Evolutionary conservation across 1,139 yeast species (phyloP).

Genomic region (Geotrichum carabidarum): DNA sequence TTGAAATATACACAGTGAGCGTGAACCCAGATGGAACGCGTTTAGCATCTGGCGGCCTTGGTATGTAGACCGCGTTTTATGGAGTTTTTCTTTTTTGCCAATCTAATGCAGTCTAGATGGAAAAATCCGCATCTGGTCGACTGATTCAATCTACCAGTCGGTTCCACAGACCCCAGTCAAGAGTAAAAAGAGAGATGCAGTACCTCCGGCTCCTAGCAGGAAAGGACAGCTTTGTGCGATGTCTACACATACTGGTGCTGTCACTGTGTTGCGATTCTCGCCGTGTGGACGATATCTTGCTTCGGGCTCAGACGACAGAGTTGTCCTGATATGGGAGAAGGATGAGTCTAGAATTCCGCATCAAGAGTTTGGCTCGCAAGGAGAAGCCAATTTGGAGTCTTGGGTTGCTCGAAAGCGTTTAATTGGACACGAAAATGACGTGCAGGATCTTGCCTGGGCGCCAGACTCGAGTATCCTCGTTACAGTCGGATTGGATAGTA

Average conservation of each 20-base stretch:
- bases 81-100: not conserved
- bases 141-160: constrained; percentile 29
- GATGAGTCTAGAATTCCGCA: constrained; percentile 48
- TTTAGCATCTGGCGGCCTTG: constrained; percentile 89
- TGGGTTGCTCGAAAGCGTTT: constrained; percentile 91
- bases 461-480: constrained; percentile 89
- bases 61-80: constrained; percentile 24
- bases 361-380: constrained; percentile 17
- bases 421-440: constrained; percentile 96
- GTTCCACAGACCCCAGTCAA: not conserved
- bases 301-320: constrained; percentile 91
- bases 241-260: constrained; percentile 63
- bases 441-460: constrained; percentile 97
- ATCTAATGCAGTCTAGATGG: constrained; percentile 51
- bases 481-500: constrained; percentile 89
- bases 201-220: not conserved
- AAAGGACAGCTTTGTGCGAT: constrained; percentile 33
- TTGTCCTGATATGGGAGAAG: constrained; percentile 86
- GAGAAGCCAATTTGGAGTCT: constrained; percentile 61
- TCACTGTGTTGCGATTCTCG: constrained; percentile 84
- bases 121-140: constrained; percentile 86
- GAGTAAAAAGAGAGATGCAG: not conserved
- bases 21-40: constrained; percentile 78
- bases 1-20: constrained; percentile 80
- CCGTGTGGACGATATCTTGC: constrained; percentile 91